Evolutionary conservation across 352 stramenopile genomes (phyloP).

Genomic region (Lagenidium giganteum): DNA sequence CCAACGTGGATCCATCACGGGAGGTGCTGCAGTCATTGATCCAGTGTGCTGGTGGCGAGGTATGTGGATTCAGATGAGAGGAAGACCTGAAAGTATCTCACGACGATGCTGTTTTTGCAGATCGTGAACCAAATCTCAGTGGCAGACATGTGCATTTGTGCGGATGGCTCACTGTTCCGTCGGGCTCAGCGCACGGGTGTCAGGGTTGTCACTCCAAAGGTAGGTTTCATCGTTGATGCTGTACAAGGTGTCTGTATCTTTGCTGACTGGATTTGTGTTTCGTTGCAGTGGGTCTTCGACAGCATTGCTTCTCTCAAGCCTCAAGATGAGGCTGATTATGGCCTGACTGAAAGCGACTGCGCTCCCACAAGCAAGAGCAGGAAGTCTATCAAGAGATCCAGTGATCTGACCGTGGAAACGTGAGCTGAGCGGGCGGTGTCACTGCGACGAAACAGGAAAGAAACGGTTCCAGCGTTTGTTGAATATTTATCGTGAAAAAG

Average conservation of each 20-base stretch:
- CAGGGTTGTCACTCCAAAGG: slow-evolving; percentile 45
- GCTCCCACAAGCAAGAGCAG: too few relatives aligned
- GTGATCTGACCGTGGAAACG: too few relatives aligned
- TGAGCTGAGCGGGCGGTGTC: too few relatives aligned
- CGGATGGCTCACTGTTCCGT: slow-evolving; percentile 38
- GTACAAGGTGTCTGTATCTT: not conserved
- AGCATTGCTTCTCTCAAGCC: too few relatives aligned
- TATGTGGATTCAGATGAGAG: slow-evolving; percentile 7
- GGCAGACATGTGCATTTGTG: slow-evolving; percentile 43
- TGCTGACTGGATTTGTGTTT: not conserved
- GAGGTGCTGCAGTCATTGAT: slow-evolving; percentile 54
- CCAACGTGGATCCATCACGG: slow-evolving; percentile 47
- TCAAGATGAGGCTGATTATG: too few relatives aligned
- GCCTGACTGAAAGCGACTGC: too few relatives aligned
- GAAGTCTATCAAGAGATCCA: too few relatives aligned
- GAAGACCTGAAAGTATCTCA: too few relatives aligned
- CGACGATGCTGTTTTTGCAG: slow-evolving; percentile 17
- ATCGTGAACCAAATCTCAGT: slow-evolving; percentile 57
- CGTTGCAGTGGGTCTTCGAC: too few relatives aligned
- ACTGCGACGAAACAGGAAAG: too few relatives aligned
- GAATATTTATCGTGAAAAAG: too few relatives aligned
- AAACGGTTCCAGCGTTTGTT: too few relatives aligned
- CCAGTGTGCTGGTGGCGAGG: slow-evolving; percentile 51
- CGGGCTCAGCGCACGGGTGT: slow-evolving; percentile 39
- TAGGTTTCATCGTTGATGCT: slow-evolving; percentile 8